Evolutionary conservation across 257 asterid species (phyloP), one percentile per base, ranked within the genome.

Genomic region (Rauvolfia tetraphylla): DNA sequence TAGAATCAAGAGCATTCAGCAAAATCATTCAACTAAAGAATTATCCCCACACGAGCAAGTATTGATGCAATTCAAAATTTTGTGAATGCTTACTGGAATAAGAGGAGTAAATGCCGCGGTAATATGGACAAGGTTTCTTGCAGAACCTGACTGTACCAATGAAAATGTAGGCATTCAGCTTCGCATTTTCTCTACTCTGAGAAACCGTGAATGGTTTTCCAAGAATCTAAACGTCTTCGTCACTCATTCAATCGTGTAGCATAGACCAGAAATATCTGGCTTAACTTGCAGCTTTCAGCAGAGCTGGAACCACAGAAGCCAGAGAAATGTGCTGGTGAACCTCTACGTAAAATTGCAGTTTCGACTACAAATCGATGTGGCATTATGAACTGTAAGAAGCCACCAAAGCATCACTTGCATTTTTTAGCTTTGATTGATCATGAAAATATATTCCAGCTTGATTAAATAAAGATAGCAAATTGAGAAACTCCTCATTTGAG

Each of bases 371-470:
- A 34, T 65, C 25, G 7, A 65, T 34, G 14, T 29, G 34, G 0
- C 3, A 34, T 33, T 18, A 34, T 48, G 62, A 71, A 29, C 25
- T 29, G 6, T 13, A 51, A 41, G 27, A 72, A 78, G 74, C 41
- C 77, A 82, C 76, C 57, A 76, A 78, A 0, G 44, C 74, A 22
- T 80, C 86, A 59, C 75, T 73, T 22, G n/a, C 68, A 79, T 72
- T 81, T 68, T 72, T 79, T 25, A 36, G 48, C 68, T 80, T 84
- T 39, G 81, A 77, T 76, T 75, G 88, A 84, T 86, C 87, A 72
- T 79, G 90, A 81, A 93, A 93, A 71, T 78, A 78, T n/a, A 93
- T 73, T 74, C 96, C 96, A 72, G 87, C 87, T 80, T 82, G 89
- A 83, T 94, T 94, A 49, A 94, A 79, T 69, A 86, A 67, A 74